A percentile compares a stretch with the other conserved stretches of the same genome.
Evolutionary conservation across 257 asterid genomes (phyloP).

Genomic region (Capsicum chinense): DNA sequence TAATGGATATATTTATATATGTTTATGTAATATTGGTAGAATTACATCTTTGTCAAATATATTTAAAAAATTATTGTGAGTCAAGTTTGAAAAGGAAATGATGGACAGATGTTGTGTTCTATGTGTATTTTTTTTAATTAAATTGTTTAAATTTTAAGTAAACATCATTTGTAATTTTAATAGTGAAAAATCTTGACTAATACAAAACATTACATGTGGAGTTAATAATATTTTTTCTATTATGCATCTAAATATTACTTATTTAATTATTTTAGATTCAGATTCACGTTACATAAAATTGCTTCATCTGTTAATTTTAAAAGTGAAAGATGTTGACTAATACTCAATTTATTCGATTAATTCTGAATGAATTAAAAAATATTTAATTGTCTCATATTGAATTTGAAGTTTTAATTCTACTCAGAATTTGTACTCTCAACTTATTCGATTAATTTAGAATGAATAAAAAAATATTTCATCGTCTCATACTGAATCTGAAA

Average conservation of each 20-base stretch:
- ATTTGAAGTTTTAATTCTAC: too few relatives aligned
- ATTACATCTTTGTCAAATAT: background rate
- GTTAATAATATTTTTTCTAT: background rate
- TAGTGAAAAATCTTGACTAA: background rate
- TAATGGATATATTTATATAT: background rate
- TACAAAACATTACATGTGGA: background rate
- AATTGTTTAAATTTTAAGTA: background rate
- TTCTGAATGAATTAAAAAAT: too few relatives aligned
- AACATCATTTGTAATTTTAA: background rate
- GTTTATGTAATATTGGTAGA: background rate
- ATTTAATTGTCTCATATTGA: too few relatives aligned
- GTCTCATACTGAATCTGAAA: too few relatives aligned
- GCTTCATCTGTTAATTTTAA: background rate
- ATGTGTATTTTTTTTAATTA: background rate
- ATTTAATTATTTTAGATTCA: too few relatives aligned
- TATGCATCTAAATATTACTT: background rate
- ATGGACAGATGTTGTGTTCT: background rate
- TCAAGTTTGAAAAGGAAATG: background rate
- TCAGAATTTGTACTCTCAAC: too few relatives aligned
- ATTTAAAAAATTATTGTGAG: background rate
- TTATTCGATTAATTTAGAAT: too few relatives aligned
- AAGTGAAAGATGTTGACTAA: background rate
- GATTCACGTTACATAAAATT: too few relatives aligned
- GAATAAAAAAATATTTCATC: too few relatives aligned
- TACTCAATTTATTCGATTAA: background rate